Evolutionary conservation across 1,284 basidiomycete genomes (phyloP), one percentile per base, ranked within the genome.

Genomic region (Ceratobasidium sp.): DNA sequence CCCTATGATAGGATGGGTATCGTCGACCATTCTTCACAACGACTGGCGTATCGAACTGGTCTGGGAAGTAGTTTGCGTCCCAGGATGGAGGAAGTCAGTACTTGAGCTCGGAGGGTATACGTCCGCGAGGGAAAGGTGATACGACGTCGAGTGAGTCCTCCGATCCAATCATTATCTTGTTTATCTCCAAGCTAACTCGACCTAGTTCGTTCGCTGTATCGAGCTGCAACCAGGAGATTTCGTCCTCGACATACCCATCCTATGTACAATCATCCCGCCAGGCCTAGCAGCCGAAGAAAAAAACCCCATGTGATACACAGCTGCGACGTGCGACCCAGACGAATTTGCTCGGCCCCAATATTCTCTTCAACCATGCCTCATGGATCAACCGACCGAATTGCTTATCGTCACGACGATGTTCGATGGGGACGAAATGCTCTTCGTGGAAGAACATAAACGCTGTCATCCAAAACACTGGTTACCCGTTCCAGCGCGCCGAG

Each of bases 341-440:
- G 77, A 80, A 35, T 78, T 77, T 51, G 75, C 74, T 10, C 15
- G 47, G 33, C 73, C 64, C 51, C 91, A 91, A 78, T 97, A 95
- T 84, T 90, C 92, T 1, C 88, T 98, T 15, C 87, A 95, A 28
- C 95, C 91, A 20, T 96, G 92, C 83, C 88, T 97, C 1, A 91
- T 91, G 81, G 90, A 91, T 28, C 91, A 96, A 56, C 89, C 91
- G 79, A 98, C 97, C 0, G 97, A 98, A 85, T 88, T 98, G 6
- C 94, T 98, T 83, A 96, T 99, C 81, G 94, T 95, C 66, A 94
- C 95, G 93, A 96, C 94, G 58, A 96, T 96, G 92, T 84, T 83
- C 81, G 88, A 89, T 80, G 89, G 89, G 79, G 94, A 97, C 82
- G 94, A 97, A 80, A 88, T 94, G 26, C 87, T 98, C 31, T 94